Conservation (phyloP, 257 asterid genomes). For the Solanum rostratum region DNA sequence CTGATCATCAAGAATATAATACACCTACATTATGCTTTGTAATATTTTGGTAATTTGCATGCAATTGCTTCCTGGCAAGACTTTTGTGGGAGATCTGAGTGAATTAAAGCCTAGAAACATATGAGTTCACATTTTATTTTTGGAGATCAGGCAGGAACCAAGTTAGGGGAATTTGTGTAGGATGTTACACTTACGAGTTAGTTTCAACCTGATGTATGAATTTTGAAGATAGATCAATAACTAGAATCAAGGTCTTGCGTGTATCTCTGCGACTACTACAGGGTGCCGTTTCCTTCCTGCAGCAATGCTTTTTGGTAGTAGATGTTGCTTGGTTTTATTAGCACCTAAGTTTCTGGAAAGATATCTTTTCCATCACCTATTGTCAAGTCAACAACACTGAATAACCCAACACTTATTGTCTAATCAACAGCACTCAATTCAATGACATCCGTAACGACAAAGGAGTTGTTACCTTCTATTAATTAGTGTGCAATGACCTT, state of each 20-base stretch:
- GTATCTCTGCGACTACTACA: neutral
- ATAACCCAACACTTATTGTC: neutral
- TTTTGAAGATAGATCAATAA: neutral
- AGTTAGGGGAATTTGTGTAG: neutral
- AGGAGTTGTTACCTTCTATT: neutral
- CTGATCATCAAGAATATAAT: neutral
- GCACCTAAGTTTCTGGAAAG: neutral
- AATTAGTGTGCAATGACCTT: neutral
- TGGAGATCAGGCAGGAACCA: neutral
- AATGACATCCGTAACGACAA: neutral
- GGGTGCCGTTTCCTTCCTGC: neutral
- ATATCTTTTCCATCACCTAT: neutral
- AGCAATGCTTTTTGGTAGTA: neutral
- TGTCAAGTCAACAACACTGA: neutral
- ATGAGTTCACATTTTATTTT: neutral
- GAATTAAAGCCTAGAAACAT: neutral
- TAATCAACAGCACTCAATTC: neutral
- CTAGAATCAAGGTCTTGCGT: neutral
- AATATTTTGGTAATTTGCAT: neutral
- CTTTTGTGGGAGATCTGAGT: neutral
- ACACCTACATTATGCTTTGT: neutral
- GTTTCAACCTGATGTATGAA: neutral
- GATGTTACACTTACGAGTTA: neutral
- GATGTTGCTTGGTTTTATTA: neutral
- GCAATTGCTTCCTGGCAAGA: neutral